A percentile compares a stretch with the other conserved stretches of the same genome.
phyloP scores from a whole-genome alignment of 495 filamentous ascomycete species.

The Aspergillus carlsbadensis region DNA sequence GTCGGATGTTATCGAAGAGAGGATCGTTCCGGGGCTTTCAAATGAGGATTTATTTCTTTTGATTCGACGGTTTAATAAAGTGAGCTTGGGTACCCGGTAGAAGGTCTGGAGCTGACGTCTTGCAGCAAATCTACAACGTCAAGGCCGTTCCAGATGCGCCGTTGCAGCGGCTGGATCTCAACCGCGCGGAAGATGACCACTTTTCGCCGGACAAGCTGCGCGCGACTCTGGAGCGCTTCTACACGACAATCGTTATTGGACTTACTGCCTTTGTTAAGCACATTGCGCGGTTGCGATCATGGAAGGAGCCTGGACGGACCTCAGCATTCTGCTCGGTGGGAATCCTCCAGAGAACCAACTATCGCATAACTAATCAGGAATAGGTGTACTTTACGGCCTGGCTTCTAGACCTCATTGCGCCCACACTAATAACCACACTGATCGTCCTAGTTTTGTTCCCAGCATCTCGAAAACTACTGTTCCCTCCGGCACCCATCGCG shows the following conservation, averaged over 20 bases:
- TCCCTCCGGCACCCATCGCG: constrained; percentile 70
- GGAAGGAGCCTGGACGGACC: constrained; percentile 71
- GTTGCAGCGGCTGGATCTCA: constrained; percentile 68
- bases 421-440: neutral
- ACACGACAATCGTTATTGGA: constrained; percentile 76
- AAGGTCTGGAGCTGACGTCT: constrained; percentile 13
- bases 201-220: constrained; percentile 86
- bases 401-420: constrained; percentile 65
- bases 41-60: constrained; percentile 82
- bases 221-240: constrained; percentile 77
- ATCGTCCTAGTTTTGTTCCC: constrained; percentile 58
- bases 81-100: constrained; percentile 22
- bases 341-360: neutral
- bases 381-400: constrained; percentile 74
- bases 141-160: constrained; percentile 60
- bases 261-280: constrained; percentile 68
- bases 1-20: constrained; percentile 52
- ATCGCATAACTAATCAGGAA: neutral
- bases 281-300: constrained; percentile 73
- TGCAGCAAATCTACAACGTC: constrained; percentile 84
- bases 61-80: constrained; percentile 82
- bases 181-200: constrained; percentile 77
- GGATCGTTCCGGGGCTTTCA: constrained; percentile 65
- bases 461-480: constrained; percentile 60
- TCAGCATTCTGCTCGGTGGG: constrained; percentile 61